Conservation (phyloP, 257 asterid genomes). For the Cruciata laevipes region DNA sequence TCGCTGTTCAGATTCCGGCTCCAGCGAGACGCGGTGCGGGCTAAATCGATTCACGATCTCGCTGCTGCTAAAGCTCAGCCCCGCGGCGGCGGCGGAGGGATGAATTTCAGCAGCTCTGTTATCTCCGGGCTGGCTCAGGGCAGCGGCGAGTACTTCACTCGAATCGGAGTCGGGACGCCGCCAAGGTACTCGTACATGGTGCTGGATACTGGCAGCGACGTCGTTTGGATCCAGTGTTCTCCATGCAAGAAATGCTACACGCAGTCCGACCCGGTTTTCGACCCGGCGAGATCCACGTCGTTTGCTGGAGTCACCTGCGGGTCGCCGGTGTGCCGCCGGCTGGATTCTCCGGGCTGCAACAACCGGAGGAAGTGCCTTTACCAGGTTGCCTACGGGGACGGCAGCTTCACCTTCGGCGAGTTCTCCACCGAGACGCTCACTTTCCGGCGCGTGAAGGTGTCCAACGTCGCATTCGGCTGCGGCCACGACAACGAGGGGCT, state of each 20-base stretch:
- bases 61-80: slow-evolving; percentile 21
- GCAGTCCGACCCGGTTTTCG: slow-evolving; percentile 77
- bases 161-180: slow-evolving; percentile 81
- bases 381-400: slow-evolving; percentile 86
- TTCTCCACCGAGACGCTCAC: slow-evolving; percentile 83
- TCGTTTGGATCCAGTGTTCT: slow-evolving; percentile 83
- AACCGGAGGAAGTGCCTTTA: slow-evolving; percentile 52
- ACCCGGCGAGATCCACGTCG: slow-evolving; percentile 47
- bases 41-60: slow-evolving; percentile 21
- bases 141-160: slow-evolving; percentile 96
- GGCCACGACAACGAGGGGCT: slow-evolving; percentile 88
- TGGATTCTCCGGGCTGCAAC: slow-evolving; percentile 65
- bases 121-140: slow-evolving; percentile 74
- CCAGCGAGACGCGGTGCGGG: slow-evolving; percentile 58
- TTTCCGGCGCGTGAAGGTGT: slow-evolving; percentile 40
- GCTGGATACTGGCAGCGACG: slow-evolving; percentile 85
- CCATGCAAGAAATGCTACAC: slow-evolving; percentile 74
- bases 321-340: slow-evolving; percentile 59
- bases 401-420: slow-evolving; percentile 77
- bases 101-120: slow-evolving; percentile 58
- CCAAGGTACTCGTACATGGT: slow-evolving; percentile 60
- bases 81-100: not conserved
- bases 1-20: slow-evolving; percentile 63
- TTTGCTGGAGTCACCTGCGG: slow-evolving; percentile 44
- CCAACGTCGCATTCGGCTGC: slow-evolving; percentile 62